Percentiles rank a stretch among this genome's conserved stretches.
These are phyloP conservation scores for Umbelopsis sp. DNA, from an alignment of 371 early-diverging fungal genomes.

Conservation along the genomic window DNA sequence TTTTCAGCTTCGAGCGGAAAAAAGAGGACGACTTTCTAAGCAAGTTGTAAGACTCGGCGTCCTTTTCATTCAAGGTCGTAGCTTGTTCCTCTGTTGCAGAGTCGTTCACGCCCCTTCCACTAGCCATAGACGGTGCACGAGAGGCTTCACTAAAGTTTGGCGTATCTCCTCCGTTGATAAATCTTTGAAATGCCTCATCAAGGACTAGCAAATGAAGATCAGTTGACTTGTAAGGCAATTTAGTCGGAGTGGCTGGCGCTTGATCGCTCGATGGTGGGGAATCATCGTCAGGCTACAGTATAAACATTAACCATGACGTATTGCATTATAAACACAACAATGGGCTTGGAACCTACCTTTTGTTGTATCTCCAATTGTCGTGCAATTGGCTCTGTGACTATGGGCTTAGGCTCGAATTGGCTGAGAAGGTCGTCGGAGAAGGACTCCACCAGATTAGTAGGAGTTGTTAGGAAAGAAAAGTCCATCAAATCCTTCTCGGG, in stretches of 20 bases:
- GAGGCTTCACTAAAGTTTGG: neutral
- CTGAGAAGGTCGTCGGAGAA: slow-evolving; percentile 36
- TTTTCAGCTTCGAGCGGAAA: slow-evolving; percentile 9
- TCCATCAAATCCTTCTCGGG: slow-evolving; percentile 18
- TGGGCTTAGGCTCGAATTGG: slow-evolving; percentile 32
- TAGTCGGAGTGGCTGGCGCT: neutral
- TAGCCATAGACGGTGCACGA: neutral
- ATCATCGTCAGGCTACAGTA: neutral
- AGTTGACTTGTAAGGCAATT: neutral
- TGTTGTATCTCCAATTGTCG: too few species aligned
- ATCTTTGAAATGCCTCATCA: slow-evolving; percentile 7
- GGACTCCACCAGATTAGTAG: slow-evolving; percentile 22
- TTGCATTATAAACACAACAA: too few species aligned
- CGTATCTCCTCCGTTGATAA: slow-evolving; percentile 1
- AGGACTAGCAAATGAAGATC: neutral
- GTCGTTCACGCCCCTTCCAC: neutral
- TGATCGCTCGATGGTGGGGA: neutral
- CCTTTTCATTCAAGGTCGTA: neutral
- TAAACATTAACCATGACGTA: neutral
- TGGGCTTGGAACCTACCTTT: too few species aligned
- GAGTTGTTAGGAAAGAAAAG: slow-evolving; percentile 23
- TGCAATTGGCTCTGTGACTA: neutral
- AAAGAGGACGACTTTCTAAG: slow-evolving; percentile 3
- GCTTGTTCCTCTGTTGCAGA: neutral
- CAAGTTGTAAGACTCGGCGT: neutral